Base-by-base conservation (phyloP, 768 basidiomycete genomes). In the Kondoa subrosea region DNA sequence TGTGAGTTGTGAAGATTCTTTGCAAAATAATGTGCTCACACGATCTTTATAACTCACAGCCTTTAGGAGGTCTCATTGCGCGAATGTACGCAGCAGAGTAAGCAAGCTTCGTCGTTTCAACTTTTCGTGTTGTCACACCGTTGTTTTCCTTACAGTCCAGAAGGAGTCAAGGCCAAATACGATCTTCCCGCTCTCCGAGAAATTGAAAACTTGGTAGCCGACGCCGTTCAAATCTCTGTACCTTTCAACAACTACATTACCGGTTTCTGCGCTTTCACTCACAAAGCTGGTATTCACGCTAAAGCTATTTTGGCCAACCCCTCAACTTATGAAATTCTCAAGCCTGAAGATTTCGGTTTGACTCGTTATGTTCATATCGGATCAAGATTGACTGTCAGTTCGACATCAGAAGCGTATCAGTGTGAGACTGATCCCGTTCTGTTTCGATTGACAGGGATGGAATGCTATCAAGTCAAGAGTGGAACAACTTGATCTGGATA, bases 271-370 rank as follows among this genome's bases (percentile, higher is more conserved):
- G 95, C 95, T 2, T 99, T 99, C 81, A 99, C 95, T 30, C 95
- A 97, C 85, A 97, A 99, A 86, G 95, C 95, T 26, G 95, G 95
- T 77, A 99, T 99, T 72, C 95, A 99, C 79, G 95, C 95, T 80
- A 99, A 99, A 83, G 95, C 95, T 50, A 99, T 99, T 78, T 84
- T 92, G 71, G 95, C 96, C 81, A 99, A 99, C 82, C 95, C 95
- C 1, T 89, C 88, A 75, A 99, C 95, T 12, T 99, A 97, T 79
- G 93, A 99, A 80, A 96, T 96, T 40, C 70, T 75, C 68, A 96
- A 91, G 84, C 95, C 95, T 17, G 90, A 93, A 78, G 95, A 99
- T 80, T 99, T 99, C 75, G 95, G 95, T 74, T 83, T 99, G 75
- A 91, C 87, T 8, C 86, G 95, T 75, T 99, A 97, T 75, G 92